Evolutionary conservation across 306 rosid species (phyloP).

Genomic region (Vigna nakashimae): DNA sequence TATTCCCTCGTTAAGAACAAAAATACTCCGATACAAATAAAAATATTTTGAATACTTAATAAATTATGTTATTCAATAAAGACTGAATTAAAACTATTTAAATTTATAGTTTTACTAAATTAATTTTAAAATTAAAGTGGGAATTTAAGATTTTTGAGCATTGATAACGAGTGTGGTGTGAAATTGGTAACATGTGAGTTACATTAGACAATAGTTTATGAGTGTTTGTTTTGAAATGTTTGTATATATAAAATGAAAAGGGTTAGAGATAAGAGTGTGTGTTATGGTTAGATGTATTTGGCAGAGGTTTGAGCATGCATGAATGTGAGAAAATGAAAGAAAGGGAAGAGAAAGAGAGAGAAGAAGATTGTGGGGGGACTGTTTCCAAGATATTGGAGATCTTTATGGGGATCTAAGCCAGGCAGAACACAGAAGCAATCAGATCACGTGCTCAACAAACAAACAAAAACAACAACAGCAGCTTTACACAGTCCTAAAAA

Average conservation of each 20-base stretch:
- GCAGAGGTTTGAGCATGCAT: not conserved
- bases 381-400: slow-evolving; percentile 65
- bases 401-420: slow-evolving; percentile 69
- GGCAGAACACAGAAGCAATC: slow-evolving; percentile 33
- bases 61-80: too few relatives aligned
- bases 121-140: too few relatives aligned
- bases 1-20: too few relatives aligned
- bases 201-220: too few relatives aligned
- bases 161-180: too few relatives aligned
- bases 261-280: not conserved
- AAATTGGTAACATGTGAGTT: too few relatives aligned
- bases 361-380: slow-evolving; percentile 50
- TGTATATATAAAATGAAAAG: not conserved
- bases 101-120: too few relatives aligned
- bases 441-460: slow-evolving; percentile 60
- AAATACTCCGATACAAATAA: too few relatives aligned
- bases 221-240: too few relatives aligned
- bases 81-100: too few relatives aligned
- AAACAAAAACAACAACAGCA: slow-evolving; percentile 27
- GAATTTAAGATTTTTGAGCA: too few relatives aligned
- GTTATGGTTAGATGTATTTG: not conserved
- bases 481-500: slow-evolving; percentile 36
- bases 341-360: not conserved
- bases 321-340: not conserved
- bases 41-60: too few relatives aligned